Base-by-base conservation (phyloP, 1,139 yeast genomes). In the Keqinozyma sinolaborantium region DNA sequence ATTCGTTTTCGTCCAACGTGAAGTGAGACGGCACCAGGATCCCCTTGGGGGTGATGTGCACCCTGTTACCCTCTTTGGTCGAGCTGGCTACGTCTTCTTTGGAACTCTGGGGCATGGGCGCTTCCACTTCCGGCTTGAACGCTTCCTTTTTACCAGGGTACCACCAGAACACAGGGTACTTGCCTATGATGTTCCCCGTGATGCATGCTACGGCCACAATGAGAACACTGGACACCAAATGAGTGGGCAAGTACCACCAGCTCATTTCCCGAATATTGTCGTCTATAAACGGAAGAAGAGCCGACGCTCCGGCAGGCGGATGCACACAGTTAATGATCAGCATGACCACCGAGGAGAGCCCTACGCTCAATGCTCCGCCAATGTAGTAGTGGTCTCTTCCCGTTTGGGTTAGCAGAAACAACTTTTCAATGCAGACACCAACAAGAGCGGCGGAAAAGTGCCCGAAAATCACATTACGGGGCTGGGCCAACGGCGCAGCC, bases 271-370 rank as follows among this genome's bases (percentile, higher is more conserved):
- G 51, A 5, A 78, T 60, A 5, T 51, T 46, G 0, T 52, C 70
- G 37, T 77, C 82, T 0, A 74, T 48, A 6, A 73, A 58, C 0
- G 87, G 85, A 6, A 81, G 53, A 16, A 81, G 50, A 0, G 88
- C 86, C 9, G 83, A 71, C 1, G 88, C 87, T 2, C 88, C 88
- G 1, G 83, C 82, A 0, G 88, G 88, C 0, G 88, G 88, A 52
- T 81, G 88, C 1, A 79, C 73, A 36, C 80, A 72, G 42, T 77
- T 77, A 5, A 68, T 53, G 0, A 79, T 44, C n/a, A 74, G 56
- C 85, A 80, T 79, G 10, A 60, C 53, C 7, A 74, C 77, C 7
- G 82, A 73, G 1, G 82, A 50, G 2, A 77, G 45, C 0, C 70
- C 83, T 5, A 79, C 83, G 32, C 80, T 63, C 23, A 81, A 51